Conservation (phyloP, 176 grass and related monocot genomes). For the Otatea glauca region DNA sequence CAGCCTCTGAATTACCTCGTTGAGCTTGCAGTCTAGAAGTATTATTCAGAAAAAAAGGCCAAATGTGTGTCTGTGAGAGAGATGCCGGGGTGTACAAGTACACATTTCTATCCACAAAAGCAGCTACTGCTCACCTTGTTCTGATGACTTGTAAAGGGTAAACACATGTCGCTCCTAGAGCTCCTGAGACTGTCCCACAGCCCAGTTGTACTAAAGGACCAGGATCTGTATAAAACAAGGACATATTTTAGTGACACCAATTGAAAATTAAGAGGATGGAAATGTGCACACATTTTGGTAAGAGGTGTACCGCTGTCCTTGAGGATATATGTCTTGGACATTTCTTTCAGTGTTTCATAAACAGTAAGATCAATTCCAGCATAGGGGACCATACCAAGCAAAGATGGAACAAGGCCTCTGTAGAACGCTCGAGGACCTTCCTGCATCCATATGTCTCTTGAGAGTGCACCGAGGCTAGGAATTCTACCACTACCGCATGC, state of each 20-base stretch:
- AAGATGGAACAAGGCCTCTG: slow-evolving; percentile 78
- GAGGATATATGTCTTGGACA: slow-evolving; percentile 81
- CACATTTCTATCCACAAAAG: slow-evolving; percentile 32
- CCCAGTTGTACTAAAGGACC: slow-evolving; percentile 77
- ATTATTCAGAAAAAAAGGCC: slow-evolving; percentile 11
- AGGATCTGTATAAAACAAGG: slow-evolving; percentile 53
- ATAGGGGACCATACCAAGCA: slow-evolving; percentile 92
- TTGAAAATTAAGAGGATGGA: background rate
- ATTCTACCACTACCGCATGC: slow-evolving; percentile 51
- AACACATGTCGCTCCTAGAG: slow-evolving; percentile 84
- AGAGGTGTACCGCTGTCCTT: slow-evolving; percentile 68
- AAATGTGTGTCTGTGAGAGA: background rate
- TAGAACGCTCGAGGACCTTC: slow-evolving; percentile 91
- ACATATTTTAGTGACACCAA: slow-evolving; percentile 6
- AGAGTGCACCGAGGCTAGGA: slow-evolving; percentile 62
- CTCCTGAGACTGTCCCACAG: slow-evolving; percentile 85
- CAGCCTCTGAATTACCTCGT: slow-evolving; percentile 47
- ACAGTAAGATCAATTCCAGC: slow-evolving; percentile 90
- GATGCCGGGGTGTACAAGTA: background rate
- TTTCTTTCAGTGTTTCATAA: slow-evolving; percentile 92
- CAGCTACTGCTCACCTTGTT: slow-evolving; percentile 60
- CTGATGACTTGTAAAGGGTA: slow-evolving; percentile 93
- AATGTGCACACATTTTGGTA: slow-evolving; percentile 12
- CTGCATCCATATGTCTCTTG: slow-evolving; percentile 73
- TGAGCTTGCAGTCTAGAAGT: slow-evolving; percentile 78